These are phyloP conservation scores for Arctium minus DNA, from an alignment of 129 eudicot species.

Conservation along the genomic window DNA sequence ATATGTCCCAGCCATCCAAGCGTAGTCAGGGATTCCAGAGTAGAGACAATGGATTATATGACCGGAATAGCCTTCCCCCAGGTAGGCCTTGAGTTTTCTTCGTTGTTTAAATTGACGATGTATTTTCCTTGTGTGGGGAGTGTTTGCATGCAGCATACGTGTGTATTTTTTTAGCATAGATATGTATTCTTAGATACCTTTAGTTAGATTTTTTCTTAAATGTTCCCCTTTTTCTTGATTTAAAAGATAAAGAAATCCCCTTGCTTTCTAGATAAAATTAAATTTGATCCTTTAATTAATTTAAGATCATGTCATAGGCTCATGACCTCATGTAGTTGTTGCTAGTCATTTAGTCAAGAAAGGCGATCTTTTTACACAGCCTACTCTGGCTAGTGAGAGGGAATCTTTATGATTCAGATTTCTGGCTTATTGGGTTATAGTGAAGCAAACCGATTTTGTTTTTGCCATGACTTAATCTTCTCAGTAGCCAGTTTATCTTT, in stretches of 20 bases:
- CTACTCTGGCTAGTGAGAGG: not conserved
- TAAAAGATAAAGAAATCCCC: not conserved
- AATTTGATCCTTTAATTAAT: not conserved
- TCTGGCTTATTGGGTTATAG: not conserved
- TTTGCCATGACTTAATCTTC: not conserved
- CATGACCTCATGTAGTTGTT: not conserved
- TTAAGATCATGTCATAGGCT: not conserved
- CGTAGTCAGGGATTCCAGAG: slow-evolving; percentile 33
- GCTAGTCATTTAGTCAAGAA: not conserved
- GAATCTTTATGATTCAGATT: not conserved
- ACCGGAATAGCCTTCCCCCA: slow-evolving; percentile 50
- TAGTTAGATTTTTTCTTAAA: not conserved
- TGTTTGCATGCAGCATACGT: not conserved
- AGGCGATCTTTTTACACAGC: not conserved
- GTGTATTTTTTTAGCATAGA: not conserved
- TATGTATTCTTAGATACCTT: not conserved
- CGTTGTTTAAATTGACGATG: not conserved
- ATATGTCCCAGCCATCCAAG: slow-evolving; percentile 35
- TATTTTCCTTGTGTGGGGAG: not conserved
- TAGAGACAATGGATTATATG: slow-evolving; percentile 35
- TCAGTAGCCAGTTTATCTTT: not conserved
- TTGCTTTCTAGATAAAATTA: not conserved
- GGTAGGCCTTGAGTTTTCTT: slow-evolving; percentile 30
- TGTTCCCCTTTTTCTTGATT: not conserved
- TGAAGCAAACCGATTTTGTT: not conserved